Base-by-base conservation (phyloP, 108 stramenopile genomes). In the Pseudonitzschia multiseries region DNA sequence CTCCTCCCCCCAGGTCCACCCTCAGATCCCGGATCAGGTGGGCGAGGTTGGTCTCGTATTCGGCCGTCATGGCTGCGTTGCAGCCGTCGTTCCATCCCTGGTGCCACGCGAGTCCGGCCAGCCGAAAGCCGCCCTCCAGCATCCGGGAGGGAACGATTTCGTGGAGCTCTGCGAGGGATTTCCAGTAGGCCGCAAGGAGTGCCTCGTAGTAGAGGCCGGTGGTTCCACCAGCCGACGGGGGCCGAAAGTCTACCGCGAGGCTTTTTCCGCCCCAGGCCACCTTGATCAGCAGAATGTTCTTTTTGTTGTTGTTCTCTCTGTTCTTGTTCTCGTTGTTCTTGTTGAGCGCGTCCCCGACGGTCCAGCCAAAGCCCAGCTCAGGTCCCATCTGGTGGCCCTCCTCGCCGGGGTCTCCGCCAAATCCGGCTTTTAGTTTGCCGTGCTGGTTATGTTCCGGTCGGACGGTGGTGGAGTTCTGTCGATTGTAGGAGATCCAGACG, bases 81-180 rank as follows among this genome's bases (percentile, higher is more conserved):
- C 61, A 68, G 42, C 69, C 71, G 48, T 84, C 84, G 56, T 84
- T 81, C 80, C 80, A 84, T 26, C 84, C 84, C 61, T 84, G 84
- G 44, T 75, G 74, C 84, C 84, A 84, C 18, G 51, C 84, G 72
- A 84, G 76, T 15, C 80, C 84, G 20, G 73, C 61, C 15, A 84
- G 46, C 27, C 68, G 62, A 74, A 75, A 75, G 13, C 70, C 46
- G 20, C 57, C 43, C 12, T 43, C 59, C 2, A n/a, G 29, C 29
- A 17, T 8, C 43, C 72, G 66, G 17, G 48, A 24, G 4, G 78
- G 81, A 57, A 70, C 63, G 22, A 71, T 26, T 0, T 20, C 22
- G 8, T 41, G 31, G 0, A 80, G 22, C 29, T 76, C 31, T 15
- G 32, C 66, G 20, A 84, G 61, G 12, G 54, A 53, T 15, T 63